phyloP scores from a whole-genome alignment of 2,329 filamentous ascomycete species.

The Trichoderma endophyticum region DNA sequence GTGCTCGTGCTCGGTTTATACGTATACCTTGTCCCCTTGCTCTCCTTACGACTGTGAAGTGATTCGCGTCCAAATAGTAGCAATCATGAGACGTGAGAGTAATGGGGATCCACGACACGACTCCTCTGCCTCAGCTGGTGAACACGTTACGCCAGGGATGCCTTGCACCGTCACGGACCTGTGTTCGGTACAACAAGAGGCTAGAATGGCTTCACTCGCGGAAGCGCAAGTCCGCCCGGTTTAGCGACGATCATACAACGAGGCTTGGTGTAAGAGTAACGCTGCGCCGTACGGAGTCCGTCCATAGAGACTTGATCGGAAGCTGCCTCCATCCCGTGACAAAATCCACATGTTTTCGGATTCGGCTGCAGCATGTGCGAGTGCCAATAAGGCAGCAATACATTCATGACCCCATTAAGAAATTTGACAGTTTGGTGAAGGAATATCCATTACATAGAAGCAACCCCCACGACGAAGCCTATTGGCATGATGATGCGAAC shows the following conservation, averaged over 20 bases:
- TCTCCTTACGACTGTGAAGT: neutral
- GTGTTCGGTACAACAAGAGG: neutral
- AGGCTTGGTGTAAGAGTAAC: neutral
- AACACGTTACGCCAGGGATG: neutral
- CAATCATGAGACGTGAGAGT: neutral
- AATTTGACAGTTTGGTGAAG: neutral
- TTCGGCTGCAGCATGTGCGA: neutral
- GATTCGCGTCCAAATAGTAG: neutral
- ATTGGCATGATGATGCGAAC: neutral
- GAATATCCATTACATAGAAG: slow-evolving; percentile 7
- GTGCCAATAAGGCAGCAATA: slow-evolving; percentile 5
- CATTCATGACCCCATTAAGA: neutral
- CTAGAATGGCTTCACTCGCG: neutral
- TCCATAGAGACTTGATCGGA: neutral
- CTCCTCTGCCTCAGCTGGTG: neutral
- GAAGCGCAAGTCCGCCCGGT: neutral
- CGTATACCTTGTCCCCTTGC: neutral
- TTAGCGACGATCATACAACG: neutral
- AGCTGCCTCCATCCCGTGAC: slow-evolving; percentile 9
- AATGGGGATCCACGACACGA: neutral
- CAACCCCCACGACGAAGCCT: slow-evolving; percentile 7
- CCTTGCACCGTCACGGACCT: neutral
- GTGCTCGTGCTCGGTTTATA: neutral
- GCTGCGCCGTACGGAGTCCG: neutral
- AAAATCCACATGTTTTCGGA: neutral